phyloP scores from a whole-genome alignment of 169 alveolate species.

The Plasmodium vinckei region DNA sequence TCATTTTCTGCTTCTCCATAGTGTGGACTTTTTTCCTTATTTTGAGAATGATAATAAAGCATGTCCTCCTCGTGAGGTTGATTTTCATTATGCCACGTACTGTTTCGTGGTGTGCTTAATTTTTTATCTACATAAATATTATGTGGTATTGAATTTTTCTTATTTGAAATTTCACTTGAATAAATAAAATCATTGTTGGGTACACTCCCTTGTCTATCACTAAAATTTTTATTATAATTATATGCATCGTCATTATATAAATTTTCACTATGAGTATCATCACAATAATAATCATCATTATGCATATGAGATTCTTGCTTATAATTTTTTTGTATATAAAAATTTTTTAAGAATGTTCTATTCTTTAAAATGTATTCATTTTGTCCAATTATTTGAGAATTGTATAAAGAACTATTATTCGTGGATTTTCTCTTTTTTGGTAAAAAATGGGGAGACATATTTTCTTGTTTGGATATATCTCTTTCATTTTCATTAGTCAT shows the following conservation, averaged over 20 bases:
- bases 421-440: not conserved
- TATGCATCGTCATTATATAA: not conserved
- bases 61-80: not conserved
- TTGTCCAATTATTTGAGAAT: slow-evolving; percentile 17
- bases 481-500: slow-evolving; percentile 19
- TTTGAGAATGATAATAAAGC: not conserved
- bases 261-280: not conserved
- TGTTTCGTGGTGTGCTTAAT: not conserved
- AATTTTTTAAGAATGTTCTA: slow-evolving; percentile 26
- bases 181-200: too few species aligned
- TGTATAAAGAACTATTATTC: not conserved
- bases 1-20: not conserved
- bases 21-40: not conserved
- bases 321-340: slow-evolving; percentile 19
- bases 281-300: too few species aligned
- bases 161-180: not conserved
- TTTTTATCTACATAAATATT: not conserved
- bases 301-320: not conserved
- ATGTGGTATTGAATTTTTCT: not conserved
- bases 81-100: not conserved
- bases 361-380: slow-evolving; percentile 19
- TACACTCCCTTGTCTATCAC: too few species aligned
- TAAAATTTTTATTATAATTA: not conserved
- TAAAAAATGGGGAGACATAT: not conserved
- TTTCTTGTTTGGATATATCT: slow-evolving; percentile 5